Evolutionary conservation across 768 basidiomycete species (phyloP).

Genomic region (Lactarius akahatsu): DNA sequence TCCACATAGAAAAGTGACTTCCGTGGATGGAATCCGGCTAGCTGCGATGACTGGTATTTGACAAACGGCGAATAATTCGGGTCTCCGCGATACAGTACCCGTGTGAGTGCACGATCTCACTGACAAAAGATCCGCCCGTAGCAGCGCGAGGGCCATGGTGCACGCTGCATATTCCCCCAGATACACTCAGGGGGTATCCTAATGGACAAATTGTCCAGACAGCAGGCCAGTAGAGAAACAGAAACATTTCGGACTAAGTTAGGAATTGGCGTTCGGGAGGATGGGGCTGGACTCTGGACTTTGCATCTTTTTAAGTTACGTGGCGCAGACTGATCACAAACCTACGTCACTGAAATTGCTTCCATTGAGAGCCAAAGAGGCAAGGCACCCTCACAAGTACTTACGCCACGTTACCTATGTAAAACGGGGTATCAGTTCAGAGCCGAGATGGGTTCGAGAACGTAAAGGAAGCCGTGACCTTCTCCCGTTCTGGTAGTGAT

Average conservation of each 20-base stretch:
- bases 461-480: constrained; percentile 15
- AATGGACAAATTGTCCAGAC: background rate
- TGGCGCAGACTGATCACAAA: background rate
- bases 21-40: background rate
- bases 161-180: background rate
- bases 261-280: background rate
- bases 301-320: background rate
- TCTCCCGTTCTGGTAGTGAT: background rate
- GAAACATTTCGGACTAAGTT: no score
- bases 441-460: background rate
- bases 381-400: background rate
- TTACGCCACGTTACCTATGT: background rate
- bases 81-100: background rate
- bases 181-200: background rate
- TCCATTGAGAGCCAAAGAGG: background rate
- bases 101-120: background rate
- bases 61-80: background rate
- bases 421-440: background rate
- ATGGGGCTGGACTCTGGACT: background rate
- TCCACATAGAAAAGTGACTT: background rate
- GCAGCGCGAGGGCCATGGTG: background rate
- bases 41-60: background rate
- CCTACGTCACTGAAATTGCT: background rate
- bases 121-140: background rate
- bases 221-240: background rate